Evolutionary conservation across 352 stramenopile genomes (phyloP), one percentile per base, ranked within the genome.

Genomic region (Hyaloperonospora brassicae): DNA sequence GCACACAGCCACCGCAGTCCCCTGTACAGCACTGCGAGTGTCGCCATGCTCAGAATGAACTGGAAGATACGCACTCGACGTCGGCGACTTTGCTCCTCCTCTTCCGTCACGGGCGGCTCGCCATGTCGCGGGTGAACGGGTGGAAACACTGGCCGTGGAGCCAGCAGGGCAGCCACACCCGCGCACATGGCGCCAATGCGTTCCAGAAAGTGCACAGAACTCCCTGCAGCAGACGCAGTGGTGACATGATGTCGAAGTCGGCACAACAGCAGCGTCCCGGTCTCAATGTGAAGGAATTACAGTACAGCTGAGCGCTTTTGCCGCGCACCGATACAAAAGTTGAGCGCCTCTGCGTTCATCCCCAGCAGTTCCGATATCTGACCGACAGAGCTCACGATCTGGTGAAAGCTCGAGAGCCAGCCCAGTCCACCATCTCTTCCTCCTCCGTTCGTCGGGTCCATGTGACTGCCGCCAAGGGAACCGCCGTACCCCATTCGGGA

Each of bases 141-240:
- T 9, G 79, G 77, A 46, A 87, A 88, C 40, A 72, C 59, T 9
- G 72, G 78, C 8, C 75, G 66, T 27, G 82, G 82, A 11, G 76
- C 70, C 38, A 92, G 39, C 76, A 89, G 87, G 22, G 76, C 62
- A 5, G 79, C 78, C 41, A 86, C 77, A 21, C 72, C 69, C 1
- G 77, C 79, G 24, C 73, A 87, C 76, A 90, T 87, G 41, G 69
- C 76, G 50, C 73, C 77, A 72, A 90, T 89, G 40, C 82, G 70
- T 61, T 92, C 82, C n/a, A 90, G 50, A 52, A 90, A 92, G 48
- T 92, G 69, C 7, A 92, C 78, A 57, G 89, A 92, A 50, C 77
- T 90, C 5, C 73, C 75, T 84, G 50, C 44, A 54, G 45, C 14
- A 8, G 5, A 25, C 21, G 24, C n/a, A n/a, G n/a, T n/a, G n/a